Conservation (phyloP, 2,329 filamentous ascomycete species). For the Berkeleyomyces basicola region DNA sequence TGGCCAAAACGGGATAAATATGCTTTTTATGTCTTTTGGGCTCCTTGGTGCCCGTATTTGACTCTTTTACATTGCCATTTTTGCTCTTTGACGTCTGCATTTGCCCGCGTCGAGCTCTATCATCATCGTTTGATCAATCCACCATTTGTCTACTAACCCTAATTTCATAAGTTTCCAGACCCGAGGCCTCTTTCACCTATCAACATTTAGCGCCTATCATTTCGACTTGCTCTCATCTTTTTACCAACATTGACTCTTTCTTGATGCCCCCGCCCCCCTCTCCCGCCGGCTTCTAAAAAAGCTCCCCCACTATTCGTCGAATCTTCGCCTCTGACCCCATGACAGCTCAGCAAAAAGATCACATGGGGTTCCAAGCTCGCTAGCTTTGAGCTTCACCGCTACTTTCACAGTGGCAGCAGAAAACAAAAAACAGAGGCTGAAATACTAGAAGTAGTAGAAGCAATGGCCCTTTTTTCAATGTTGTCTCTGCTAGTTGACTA, state of each 20-base stretch:
- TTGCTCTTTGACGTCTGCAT: neutral
- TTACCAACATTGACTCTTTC: neutral
- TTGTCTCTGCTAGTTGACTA: neutral
- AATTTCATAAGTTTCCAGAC: neutral
- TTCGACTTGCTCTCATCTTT: neutral
- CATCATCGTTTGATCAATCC: neutral
- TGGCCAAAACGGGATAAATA: neutral
- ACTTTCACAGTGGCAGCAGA: neutral
- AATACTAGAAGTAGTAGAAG: neutral
- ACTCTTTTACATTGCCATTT: neutral
- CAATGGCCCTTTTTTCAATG: neutral
- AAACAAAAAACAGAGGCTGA: neutral
- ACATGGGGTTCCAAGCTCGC: neutral
- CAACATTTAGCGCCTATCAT: no score
- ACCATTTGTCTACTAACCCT: neutral
- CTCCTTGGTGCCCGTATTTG: neutral
- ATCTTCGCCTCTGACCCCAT: neutral
- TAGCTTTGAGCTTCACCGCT: conserved; percentile 1
- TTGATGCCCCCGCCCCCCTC: neutral
- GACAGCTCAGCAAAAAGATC: neutral
- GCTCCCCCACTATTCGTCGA: neutral
- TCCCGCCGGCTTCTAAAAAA: neutral
- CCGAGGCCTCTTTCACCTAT: neutral
- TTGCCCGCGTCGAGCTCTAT: neutral
- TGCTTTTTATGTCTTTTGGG: no score